Conservation (phyloP, 345 rosid genomes). For the Mallotus nudiflorus region DNA sequence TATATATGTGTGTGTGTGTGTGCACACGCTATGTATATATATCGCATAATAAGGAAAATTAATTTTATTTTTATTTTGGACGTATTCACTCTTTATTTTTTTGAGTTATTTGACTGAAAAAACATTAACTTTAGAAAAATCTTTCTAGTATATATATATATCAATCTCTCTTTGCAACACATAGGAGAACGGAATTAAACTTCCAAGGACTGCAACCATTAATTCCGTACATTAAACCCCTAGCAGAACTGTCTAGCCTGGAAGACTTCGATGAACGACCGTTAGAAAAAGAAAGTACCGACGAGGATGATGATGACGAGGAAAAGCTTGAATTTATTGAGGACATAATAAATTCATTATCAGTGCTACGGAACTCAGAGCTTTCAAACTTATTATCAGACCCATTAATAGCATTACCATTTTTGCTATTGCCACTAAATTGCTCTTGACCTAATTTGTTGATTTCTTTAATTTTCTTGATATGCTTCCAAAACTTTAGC, state of each 20-base stretch:
- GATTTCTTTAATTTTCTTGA: conserved; percentile 2
- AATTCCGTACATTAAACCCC: not conserved
- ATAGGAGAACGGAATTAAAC: conserved; percentile 2
- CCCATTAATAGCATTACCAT: not conserved
- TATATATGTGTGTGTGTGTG: too few species aligned
- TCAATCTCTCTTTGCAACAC: not conserved
- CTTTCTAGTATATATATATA: too few species aligned
- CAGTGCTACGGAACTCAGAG: conserved; percentile 4
- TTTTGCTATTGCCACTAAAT: not conserved
- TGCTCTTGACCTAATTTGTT: not conserved
- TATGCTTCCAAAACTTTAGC: conserved; percentile 32
- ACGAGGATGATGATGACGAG: not conserved
- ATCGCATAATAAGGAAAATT: too few species aligned
- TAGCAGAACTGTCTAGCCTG: conserved; percentile 2
- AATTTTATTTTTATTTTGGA: too few species aligned
- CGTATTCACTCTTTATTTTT: too few species aligned
- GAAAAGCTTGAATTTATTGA: conserved; percentile 7
- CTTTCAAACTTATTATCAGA: not conserved
- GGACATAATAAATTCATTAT: conserved; percentile 13
- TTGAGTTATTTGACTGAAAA: too few species aligned
- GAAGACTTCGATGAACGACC: not conserved
- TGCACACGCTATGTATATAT: too few species aligned
- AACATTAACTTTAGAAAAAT: too few species aligned
- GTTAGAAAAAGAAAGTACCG: conserved; percentile 2
- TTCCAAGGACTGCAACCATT: conserved; percentile 12